phyloP scores from a whole-genome alignment of 192 early-diverging fungal species.

The Paraglomus brasilianum region DNA sequence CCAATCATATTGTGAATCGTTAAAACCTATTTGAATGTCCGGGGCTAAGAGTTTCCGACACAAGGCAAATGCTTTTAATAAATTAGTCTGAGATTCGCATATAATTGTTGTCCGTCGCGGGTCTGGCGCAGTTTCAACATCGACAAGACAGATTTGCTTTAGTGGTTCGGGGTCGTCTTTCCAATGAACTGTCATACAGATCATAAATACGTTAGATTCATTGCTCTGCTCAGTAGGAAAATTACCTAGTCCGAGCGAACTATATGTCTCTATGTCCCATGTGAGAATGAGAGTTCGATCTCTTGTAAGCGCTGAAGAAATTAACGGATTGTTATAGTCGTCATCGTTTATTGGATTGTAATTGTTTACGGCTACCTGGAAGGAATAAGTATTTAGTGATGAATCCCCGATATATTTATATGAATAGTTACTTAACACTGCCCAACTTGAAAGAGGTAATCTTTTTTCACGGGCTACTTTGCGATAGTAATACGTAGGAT shows the following conservation, averaged over 20 bases:
- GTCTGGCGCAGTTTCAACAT: slow-evolving; percentile 1
- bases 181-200: slow-evolving; percentile 9
- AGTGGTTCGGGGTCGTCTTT: not conserved
- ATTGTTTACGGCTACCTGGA: slow-evolving; percentile 25
- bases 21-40: not conserved
- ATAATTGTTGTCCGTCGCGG: not conserved
- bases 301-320: slow-evolving; percentile 13
- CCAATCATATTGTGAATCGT: slow-evolving; percentile 18
- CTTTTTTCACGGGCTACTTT: slow-evolving; percentile 17
- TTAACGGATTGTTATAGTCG: slow-evolving; percentile 15
- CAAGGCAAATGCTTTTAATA: slow-evolving; percentile 14
- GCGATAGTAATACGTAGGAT: slow-evolving; percentile 22
- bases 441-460: slow-evolving; percentile 24
- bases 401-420: slow-evolving; percentile 9
- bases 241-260: not conserved
- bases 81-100: slow-evolving; percentile 4
- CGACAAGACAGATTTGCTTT: slow-evolving; percentile 1
- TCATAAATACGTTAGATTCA: slow-evolving; percentile 1
- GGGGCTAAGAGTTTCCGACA: slow-evolving; percentile 5
- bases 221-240: not conserved
- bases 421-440: slow-evolving; percentile 21
- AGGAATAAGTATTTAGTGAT: slow-evolving; percentile 16
- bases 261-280: slow-evolving; percentile 17
- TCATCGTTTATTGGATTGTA: slow-evolving; percentile 22
- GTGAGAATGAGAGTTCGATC: slow-evolving; percentile 7